These are phyloP conservation scores for Metschnikowia lachancei DNA, from an alignment of 805 yeast genomes.

Conservation along the genomic window DNA sequence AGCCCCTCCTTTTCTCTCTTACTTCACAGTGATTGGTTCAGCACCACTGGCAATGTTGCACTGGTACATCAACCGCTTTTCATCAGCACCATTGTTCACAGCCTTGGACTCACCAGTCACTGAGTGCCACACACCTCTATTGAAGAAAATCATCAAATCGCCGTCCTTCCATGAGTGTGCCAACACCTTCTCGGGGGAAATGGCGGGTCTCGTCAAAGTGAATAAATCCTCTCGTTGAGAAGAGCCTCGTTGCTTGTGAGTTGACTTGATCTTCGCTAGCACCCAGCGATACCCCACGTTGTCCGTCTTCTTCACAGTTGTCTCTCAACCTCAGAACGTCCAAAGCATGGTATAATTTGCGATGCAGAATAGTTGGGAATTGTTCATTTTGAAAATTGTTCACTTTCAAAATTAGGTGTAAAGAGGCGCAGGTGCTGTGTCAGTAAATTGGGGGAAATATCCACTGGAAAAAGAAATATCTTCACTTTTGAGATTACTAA, in stretches of 20 bases:
- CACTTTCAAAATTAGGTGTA: too few relatives aligned
- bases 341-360: conserved; percentile 1
- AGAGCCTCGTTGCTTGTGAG: conserved; percentile 2
- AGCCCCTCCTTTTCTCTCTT: neutral
- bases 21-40: conserved; percentile 48
- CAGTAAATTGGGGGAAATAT: too few relatives aligned
- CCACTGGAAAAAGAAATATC: too few relatives aligned
- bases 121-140: conserved; percentile 88
- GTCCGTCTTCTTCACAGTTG: neutral
- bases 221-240: neutral
- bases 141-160: conserved; percentile 81
- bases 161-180: conserved; percentile 84
- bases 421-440: too few relatives aligned
- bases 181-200: conserved; percentile 67
- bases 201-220: conserved; percentile 82
- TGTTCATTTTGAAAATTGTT: too few relatives aligned
- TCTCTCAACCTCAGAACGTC: conserved; percentile 5
- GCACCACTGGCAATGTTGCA: conserved; percentile 83
- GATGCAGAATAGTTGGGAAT: neutral
- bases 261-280: neutral
- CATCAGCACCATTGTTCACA: conserved; percentile 51
- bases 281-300: neutral
- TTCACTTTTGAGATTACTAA: too few relatives aligned
- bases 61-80: conserved; percentile 86
- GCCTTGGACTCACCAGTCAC: conserved; percentile 82